Evolutionary conservation across 2,329 filamentous ascomycete species (phyloP).

Genomic region (Colletotrichum somersetense): DNA sequence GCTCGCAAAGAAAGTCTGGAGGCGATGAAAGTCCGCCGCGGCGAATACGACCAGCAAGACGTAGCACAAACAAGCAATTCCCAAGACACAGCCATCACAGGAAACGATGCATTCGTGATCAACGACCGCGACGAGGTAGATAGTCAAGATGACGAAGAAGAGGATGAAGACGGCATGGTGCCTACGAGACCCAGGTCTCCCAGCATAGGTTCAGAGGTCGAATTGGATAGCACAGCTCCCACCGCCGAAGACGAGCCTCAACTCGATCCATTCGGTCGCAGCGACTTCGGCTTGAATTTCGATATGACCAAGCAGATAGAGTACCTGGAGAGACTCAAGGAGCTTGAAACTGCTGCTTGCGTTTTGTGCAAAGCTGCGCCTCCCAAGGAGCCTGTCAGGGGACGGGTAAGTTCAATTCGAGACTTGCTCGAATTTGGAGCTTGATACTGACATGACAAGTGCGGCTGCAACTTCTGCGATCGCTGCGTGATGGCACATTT

Average conservation of each 20-base stretch:
- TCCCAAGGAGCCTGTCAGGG: neutral
- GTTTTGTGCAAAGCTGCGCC: neutral
- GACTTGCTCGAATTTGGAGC: neutral
- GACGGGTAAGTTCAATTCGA: neutral
- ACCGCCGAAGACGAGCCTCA: neutral
- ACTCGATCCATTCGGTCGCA: conserved; percentile 19
- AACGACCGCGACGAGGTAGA: conserved; percentile 1
- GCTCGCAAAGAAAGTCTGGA: neutral
- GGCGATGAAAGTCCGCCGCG: neutral
- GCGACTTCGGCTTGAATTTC: conserved; percentile 43
- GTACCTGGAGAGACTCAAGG: conserved; percentile 40
- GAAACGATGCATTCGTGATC: neutral
- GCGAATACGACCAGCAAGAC: neutral
- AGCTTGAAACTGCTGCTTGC: neutral
- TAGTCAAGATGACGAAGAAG: conserved; percentile 11
- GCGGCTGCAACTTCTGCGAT: conserved; percentile 50
- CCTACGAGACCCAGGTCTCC: neutral
- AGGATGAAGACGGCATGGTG: conserved; percentile 22
- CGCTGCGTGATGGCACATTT: conserved; percentile 42
- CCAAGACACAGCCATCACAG: neutral
- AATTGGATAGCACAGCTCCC: neutral
- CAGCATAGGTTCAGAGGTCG: accelerated
- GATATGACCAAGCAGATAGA: conserved; percentile 43
- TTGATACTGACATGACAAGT: conserved; percentile 44
- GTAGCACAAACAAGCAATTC: neutral